These are phyloP conservation scores for Dactylellina haptotyla DNA, from an alignment of 2,329 filamentous ascomycete genomes.

Conservation along the genomic window DNA sequence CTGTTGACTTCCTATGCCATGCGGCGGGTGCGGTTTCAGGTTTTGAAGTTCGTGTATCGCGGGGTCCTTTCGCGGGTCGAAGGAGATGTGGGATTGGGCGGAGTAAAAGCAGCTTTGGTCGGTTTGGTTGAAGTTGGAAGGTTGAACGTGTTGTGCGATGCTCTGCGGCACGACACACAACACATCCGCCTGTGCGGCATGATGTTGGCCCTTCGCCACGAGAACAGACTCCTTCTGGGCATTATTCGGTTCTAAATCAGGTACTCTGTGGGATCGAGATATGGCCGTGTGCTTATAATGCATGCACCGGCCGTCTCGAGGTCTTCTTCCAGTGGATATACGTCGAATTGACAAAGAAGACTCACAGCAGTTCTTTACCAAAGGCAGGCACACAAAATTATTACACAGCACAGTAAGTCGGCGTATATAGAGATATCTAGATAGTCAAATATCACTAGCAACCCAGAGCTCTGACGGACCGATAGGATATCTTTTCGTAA, in stretches of 20 bases:
- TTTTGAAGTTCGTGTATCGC: neutral
- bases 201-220: too few relatives aligned
- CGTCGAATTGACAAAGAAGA: too few relatives aligned
- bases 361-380: neutral
- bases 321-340: too few relatives aligned
- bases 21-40: neutral
- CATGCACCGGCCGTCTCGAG: too few relatives aligned
- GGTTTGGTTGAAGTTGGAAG: neutral
- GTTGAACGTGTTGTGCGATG: slow-evolving; percentile 6
- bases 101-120: neutral
- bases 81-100: neutral
- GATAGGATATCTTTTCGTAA: neutral
- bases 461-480: too few relatives aligned
- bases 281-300: too few relatives aligned
- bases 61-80: neutral
- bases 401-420: neutral
- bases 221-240: too few relatives aligned
- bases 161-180: slow-evolving; percentile 13
- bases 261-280: too few relatives aligned
- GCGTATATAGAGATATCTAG: neutral
- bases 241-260: too few relatives aligned
- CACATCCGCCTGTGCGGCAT: neutral
- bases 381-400: neutral
- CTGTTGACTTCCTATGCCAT: neutral
- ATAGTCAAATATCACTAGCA: too few relatives aligned